These are phyloP conservation scores for Beauveria varroae DNA, from an alignment of 2,329 filamentous ascomycete genomes.

Conservation along the genomic window DNA sequence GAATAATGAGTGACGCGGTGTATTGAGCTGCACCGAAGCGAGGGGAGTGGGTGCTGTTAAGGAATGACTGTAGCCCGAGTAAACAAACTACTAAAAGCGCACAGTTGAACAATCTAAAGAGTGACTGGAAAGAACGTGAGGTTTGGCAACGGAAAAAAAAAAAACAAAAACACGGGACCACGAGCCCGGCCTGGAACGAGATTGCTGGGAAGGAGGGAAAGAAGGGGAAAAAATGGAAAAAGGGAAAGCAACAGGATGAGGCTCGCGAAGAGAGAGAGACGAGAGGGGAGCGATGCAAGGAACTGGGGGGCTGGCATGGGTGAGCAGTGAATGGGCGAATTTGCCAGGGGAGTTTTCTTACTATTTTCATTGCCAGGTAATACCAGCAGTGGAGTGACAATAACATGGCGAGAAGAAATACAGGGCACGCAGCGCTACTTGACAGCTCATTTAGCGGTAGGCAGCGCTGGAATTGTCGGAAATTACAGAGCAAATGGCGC, in stretches of 20 bases:
- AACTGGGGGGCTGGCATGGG: neutral
- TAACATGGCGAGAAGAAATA: neutral
- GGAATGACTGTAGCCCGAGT: conserved; percentile 10
- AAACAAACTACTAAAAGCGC: conserved; percentile 1
- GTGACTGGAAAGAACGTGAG: conserved; percentile 7
- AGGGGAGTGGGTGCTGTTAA: neutral
- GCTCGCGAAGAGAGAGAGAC: neutral
- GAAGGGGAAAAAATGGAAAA: neutral
- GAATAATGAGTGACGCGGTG: conserved; percentile 8
- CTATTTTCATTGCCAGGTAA: neutral
- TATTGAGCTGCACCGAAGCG: neutral
- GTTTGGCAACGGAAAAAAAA: neutral
- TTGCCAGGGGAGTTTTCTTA: neutral
- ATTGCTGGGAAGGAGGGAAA: conserved; percentile 4
- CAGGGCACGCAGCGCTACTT: neutral
- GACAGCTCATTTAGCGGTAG: neutral
- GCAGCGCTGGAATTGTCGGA: neutral
- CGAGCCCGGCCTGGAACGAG: conserved; percentile 11
- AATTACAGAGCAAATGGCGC: neutral
- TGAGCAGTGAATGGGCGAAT: neutral
- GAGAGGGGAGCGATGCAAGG: neutral
- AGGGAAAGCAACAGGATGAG: neutral
- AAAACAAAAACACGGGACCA: conserved; percentile 8
- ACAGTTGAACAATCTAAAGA: conserved; percentile 3
- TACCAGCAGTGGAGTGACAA: neutral